Evolutionary conservation across 768 basidiomycete genomes (phyloP).

Genomic region (Leccinum variicolor): DNA sequence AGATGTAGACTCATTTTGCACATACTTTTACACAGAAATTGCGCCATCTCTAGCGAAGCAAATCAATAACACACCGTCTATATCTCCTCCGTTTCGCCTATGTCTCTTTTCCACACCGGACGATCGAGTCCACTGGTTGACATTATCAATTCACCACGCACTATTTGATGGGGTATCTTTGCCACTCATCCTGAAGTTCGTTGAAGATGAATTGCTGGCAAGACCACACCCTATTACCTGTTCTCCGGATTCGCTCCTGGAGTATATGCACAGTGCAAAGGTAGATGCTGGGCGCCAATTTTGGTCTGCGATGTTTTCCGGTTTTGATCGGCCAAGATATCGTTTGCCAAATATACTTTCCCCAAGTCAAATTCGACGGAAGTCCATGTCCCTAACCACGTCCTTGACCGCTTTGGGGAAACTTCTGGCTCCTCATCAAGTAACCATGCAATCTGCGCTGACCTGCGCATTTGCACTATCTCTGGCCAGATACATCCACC

Average conservation of each 20-base stretch:
- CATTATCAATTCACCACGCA: constrained; percentile 33
- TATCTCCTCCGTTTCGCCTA: constrained; percentile 17
- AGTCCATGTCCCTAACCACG: constrained; percentile 7
- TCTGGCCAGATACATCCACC: constrained; percentile 21
- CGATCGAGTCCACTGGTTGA: constrained; percentile 6
- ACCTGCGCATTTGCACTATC: constrained; percentile 29
- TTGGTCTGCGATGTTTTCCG: constrained; percentile 22
- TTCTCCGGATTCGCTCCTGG: constrained; percentile 20
- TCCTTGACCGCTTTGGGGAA: constrained; percentile 19
- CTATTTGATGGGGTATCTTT: constrained; percentile 33
- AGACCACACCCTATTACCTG: constrained; percentile 7
- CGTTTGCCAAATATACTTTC: constrained; percentile 1
- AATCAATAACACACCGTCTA: constrained; percentile 21
- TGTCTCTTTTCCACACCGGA: constrained; percentile 6
- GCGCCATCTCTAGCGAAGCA: constrained; percentile 21
- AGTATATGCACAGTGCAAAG: constrained; percentile 17
- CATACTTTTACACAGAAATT: constrained; percentile 19
- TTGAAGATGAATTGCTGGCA: constrained; percentile 21
- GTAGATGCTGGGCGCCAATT: constrained; percentile 16
- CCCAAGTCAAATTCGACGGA: constrained; percentile 10
- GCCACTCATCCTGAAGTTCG: constrained; percentile 25
- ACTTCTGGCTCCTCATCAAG: constrained; percentile 19
- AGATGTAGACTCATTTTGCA: constrained; percentile 16
- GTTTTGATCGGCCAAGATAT: constrained; percentile 18
- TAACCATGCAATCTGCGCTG: constrained; percentile 33